Evolutionary conservation across 2,329 filamentous ascomycete genomes (phyloP).

Genomic region (Apiospora aurea): DNA sequence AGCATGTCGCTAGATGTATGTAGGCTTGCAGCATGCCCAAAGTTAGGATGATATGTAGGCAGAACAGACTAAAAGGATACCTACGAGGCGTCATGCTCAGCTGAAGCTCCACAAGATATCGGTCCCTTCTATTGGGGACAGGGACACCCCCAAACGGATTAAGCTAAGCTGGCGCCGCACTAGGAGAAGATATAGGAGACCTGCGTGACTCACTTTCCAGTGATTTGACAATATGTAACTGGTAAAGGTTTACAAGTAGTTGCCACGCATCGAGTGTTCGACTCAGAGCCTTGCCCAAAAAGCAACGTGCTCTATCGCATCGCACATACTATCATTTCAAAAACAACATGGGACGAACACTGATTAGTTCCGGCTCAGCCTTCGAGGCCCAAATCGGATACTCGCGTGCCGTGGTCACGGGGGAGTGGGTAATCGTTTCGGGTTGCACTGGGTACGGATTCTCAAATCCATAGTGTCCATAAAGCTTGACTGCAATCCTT

Average conservation of each 20-base stretch:
- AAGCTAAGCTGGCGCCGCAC: not conserved
- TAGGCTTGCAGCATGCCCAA: not conserved
- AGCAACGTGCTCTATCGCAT: not conserved
- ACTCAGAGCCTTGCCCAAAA: not conserved
- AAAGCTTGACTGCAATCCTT: not conserved
- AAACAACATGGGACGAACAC: conserved; percentile 42
- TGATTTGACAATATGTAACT: not conserved
- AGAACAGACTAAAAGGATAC: not conserved
- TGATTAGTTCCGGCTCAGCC: conserved; percentile 57
- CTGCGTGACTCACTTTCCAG: not conserved
- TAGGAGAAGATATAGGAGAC: not conserved
- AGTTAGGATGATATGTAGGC: conserved; percentile 5
- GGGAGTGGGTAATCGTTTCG: conserved; percentile 60
- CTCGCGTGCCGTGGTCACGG: conserved; percentile 59
- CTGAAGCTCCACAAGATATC: not conserved
- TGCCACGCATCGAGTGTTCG: not conserved
- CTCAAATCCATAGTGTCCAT: not conserved
- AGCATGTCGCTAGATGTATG: not conserved
- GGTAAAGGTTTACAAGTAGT: not conserved
- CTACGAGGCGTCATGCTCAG: not conserved
- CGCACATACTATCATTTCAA: not conserved
- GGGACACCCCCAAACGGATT: not conserved
- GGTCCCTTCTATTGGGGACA: not conserved
- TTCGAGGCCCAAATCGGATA: conserved; percentile 63
- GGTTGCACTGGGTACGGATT: conserved; percentile 58